Percentiles rank a stretch among this genome's conserved stretches.
These are phyloP conservation scores for Trichothecium roseum DNA, from an alignment of 2,329 filamentous ascomycete species.

Conservation along the genomic window DNA sequence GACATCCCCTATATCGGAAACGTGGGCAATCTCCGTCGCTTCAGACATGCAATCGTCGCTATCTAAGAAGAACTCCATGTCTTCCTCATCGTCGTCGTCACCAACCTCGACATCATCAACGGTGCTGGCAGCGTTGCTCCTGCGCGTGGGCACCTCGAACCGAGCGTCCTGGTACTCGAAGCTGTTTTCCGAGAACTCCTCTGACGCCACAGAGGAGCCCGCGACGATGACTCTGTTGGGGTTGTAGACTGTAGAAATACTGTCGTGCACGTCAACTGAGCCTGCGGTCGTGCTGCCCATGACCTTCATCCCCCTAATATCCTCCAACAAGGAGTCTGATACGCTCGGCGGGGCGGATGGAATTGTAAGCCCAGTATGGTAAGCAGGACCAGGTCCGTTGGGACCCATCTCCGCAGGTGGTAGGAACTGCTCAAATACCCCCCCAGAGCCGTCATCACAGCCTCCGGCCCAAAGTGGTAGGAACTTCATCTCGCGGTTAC, in stretches of 20 bases:
- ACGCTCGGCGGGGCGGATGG: slow-evolving; percentile 21
- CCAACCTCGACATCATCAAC: slow-evolving; percentile 10
- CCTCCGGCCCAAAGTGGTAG: slow-evolving; percentile 57
- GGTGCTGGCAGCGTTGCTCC: slow-evolving; percentile 12
- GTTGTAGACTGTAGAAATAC: slow-evolving; percentile 24
- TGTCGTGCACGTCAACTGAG: slow-evolving; percentile 28
- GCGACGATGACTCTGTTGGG: slow-evolving; percentile 21
- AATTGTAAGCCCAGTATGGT: slow-evolving; percentile 32
- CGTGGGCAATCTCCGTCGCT: slow-evolving; percentile 1
- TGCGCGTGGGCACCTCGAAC: slow-evolving; percentile 17
- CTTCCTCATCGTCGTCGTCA: neutral
- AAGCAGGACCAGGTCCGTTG: slow-evolving; percentile 33
- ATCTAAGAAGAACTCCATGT: slow-evolving; percentile 1
- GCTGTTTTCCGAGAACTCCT: slow-evolving; percentile 21
- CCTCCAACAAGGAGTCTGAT: slow-evolving; percentile 23
- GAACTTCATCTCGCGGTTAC: slow-evolving; percentile 47
- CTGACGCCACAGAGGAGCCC: slow-evolving; percentile 20
- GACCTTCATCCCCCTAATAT: slow-evolving; percentile 21
- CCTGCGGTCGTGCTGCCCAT: slow-evolving; percentile 20
- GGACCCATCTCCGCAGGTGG: slow-evolving; percentile 33
- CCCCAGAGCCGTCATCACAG: slow-evolving; percentile 38
- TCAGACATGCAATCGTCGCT: slow-evolving; percentile 1
- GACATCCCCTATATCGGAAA: neutral
- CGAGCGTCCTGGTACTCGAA: slow-evolving; percentile 23
- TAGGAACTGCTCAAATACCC: slow-evolving; percentile 32